These are phyloP conservation scores for Cyathus striatus DNA, from an alignment of 768 basidiomycete species.

Conservation along the genomic window DNA sequence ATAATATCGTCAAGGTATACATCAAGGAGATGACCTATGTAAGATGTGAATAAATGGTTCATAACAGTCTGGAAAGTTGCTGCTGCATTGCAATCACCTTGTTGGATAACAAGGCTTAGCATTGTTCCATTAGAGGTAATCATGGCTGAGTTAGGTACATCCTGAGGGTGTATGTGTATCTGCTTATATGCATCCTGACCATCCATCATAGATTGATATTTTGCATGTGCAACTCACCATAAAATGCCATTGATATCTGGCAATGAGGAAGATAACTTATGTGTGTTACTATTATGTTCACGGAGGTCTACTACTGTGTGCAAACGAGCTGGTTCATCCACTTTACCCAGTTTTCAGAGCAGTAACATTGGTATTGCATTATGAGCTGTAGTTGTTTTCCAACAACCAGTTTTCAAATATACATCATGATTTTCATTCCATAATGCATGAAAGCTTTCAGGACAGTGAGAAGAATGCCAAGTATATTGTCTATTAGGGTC, in stretches of 20 bases:
- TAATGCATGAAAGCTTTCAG: slow-evolving; percentile 16
- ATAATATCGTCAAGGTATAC: slow-evolving; percentile 24
- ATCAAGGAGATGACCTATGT: slow-evolving; percentile 20
- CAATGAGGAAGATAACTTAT: slow-evolving; percentile 3
- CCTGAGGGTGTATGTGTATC: slow-evolving; percentile 16
- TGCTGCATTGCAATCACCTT: slow-evolving; percentile 18
- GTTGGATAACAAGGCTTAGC: slow-evolving; percentile 21
- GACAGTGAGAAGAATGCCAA: slow-evolving; percentile 16
- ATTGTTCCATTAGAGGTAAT: slow-evolving; percentile 25
- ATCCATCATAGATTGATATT: slow-evolving; percentile 28
- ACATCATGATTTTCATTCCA: slow-evolving; percentile 21
- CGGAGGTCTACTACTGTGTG: slow-evolving; percentile 28
- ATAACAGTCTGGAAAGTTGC: not conserved
- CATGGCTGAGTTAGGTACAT: slow-evolving; percentile 15
- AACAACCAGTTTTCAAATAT: slow-evolving; percentile 16
- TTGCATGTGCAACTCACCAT: slow-evolving; percentile 18
- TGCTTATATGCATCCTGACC: slow-evolving; percentile 36
- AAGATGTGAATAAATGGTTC: not conserved
- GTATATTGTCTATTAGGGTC: slow-evolving; percentile 18
- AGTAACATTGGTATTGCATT: slow-evolving; percentile 29
- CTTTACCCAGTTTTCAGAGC: slow-evolving; percentile 19
- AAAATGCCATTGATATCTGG: slow-evolving; percentile 29
- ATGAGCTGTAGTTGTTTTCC: slow-evolving; percentile 20
- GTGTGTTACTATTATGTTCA: slow-evolving; percentile 22
- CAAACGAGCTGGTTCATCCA: slow-evolving; percentile 14